Base-by-base conservation (phyloP, 305 asterid species). In the Andrographis paniculata region DNA sequence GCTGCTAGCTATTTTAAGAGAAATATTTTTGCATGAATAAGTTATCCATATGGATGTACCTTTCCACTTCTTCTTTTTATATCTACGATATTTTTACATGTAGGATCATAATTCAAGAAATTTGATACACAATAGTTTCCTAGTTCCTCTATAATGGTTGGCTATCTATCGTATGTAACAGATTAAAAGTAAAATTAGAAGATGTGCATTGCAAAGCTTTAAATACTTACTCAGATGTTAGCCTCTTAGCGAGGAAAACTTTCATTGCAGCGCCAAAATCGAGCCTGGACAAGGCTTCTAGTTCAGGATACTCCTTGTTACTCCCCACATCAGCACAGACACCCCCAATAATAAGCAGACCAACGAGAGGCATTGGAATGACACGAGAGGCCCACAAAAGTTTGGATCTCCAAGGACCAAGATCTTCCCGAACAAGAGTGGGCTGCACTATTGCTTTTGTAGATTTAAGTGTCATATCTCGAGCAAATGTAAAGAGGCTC, bases 321-420 rank as follows among this genome's bases (percentile, higher is more conserved):
- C 63, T 77, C 68, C 74, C 93, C 44, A 56, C 61, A 72, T 91
- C 92, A 2, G 87, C 72, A 63, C 99, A 91, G 39, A 91, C 71
- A 66, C 95, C 58, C 59, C 89, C 89, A 19, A 91, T 91, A 51
- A 91, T 76, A 68, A 91, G 62, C 48, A 86, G 87, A 42, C 99
- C 99, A 44, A 91, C 78, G 61, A 91, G 95, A 66, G 99, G 99
- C 96, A 91, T 91, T 9, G 99, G 99, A 30, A 91, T 69, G 48
- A 83, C 77, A 24, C 95, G 87, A 45, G 96, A 80, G 61, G 94
- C 96, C 93, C 84, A 74, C 35, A 86, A 69, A 56, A 91, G 95
- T 66, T 86, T 83, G 51, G 99, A 83, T 70, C 82, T 83, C 96
- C 81, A 91, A 12, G 94, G 95, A 21, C 71, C 96, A 53, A 87